Evolutionary conservation across 306 rosid species (phyloP).

Genomic region (Malus asiatica): DNA sequence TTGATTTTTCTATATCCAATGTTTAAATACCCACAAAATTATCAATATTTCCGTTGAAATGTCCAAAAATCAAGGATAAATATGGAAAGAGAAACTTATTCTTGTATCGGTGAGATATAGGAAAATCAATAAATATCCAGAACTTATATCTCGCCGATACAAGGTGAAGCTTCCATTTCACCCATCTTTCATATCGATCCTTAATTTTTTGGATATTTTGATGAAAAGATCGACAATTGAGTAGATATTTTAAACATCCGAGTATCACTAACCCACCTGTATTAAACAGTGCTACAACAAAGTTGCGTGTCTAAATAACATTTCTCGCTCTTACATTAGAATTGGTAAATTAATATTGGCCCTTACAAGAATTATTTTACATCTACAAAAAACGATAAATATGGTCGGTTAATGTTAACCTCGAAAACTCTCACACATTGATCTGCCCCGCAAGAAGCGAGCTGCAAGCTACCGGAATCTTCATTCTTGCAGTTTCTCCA

Average conservation of each 20-base stretch:
- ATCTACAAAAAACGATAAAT: neutral
- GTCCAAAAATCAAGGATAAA: too few species aligned
- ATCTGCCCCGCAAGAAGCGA: slow-evolving; percentile 94
- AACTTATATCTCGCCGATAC: too few species aligned
- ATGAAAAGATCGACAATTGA: too few species aligned
- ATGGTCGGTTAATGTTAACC: slow-evolving; percentile 29
- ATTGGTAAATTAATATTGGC: neutral
- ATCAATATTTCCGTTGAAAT: too few species aligned
- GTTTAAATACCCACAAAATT: too few species aligned
- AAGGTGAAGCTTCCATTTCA: too few species aligned
- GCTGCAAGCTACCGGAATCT: slow-evolving; percentile 41
- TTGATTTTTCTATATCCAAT: too few species aligned
- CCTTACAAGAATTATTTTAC: slow-evolving; percentile 5
- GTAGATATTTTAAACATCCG: too few species aligned
- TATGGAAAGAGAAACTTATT: too few species aligned
- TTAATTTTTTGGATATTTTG: too few species aligned
- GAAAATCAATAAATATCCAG: too few species aligned
- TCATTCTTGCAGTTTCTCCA: slow-evolving; percentile 49
- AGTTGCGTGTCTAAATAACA: fast-evolving
- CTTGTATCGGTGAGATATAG: fast-evolving
- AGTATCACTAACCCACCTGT: neutral
- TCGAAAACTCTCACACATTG: slow-evolving; percentile 79
- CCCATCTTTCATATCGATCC: too few species aligned
- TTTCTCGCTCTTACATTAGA: neutral
- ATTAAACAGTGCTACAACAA: neutral